A percentile compares a stretch with the other conserved stretches of the same genome.
Evolutionary conservation across 257 asterid genomes (phyloP).

Genomic region (Solanum medicagineum): DNA sequence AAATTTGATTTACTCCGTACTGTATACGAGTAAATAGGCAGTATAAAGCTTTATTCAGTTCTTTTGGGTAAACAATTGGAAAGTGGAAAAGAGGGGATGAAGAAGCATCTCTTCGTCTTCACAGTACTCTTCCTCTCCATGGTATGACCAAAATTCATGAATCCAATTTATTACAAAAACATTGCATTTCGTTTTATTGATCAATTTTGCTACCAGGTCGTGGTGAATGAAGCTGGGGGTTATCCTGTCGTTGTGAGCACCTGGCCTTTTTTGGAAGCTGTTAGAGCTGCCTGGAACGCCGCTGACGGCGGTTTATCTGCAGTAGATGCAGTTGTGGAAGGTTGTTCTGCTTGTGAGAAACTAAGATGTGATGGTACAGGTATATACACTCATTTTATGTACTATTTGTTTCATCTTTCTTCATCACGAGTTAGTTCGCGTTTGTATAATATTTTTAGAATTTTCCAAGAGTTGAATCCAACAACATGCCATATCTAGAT

Average conservation of each 20-base stretch:
- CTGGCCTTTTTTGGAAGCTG: conserved; percentile 95
- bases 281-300: conserved; percentile 76
- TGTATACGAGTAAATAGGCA: no score
- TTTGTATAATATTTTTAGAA: background rate
- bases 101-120: background rate
- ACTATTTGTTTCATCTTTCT: background rate
- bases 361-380: conserved; percentile 97
- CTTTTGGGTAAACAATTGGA: background rate
- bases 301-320: conserved; percentile 58
- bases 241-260: conserved; percentile 81
- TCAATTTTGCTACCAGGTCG: conserved; percentile 15
- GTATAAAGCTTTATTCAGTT: no score
- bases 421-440: background rate
- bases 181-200: background rate
- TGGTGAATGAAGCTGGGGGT: conserved; percentile 31
- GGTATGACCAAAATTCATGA: background rate
- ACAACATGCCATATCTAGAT: background rate
- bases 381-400: conserved; percentile 1
- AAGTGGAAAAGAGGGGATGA: background rate
- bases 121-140: conserved; percentile 11
- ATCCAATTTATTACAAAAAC: background rate
- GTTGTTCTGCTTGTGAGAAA: conserved; percentile 84
- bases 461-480: background rate
- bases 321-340: conserved; percentile 74
- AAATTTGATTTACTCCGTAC: no score